Base-by-base conservation (phyloP, 495 filamentous ascomycete species). In the Aspergillus nanangensis region DNA sequence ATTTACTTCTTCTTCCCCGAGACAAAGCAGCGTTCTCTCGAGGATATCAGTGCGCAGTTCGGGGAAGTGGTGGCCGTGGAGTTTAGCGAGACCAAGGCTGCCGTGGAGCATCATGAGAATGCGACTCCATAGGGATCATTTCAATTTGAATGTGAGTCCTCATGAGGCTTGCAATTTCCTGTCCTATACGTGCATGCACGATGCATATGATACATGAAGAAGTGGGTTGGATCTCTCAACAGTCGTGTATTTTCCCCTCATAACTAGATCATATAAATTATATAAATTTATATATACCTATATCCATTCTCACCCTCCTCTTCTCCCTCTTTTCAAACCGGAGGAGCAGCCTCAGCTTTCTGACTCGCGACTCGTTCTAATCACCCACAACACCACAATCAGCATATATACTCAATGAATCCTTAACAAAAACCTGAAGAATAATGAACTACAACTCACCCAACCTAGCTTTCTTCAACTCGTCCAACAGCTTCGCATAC, bases 401-500 rank as follows among this genome's bases (percentile, higher is more conserved):
- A 36, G 5, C 33, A 25, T n/a, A 19, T 25, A 19, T 5, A 22
- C 14, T 27, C 24, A 42, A 9, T 22, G 14, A 45, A 19, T 20
- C 15, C 43, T 44, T 34, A 8, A 1, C 27, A 20, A 13, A 9
- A 8, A 33, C n/a, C 7, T 2, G 17, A 23, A 3, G 18, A 17
- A 13, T 10, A 7, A 17, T 2, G 23, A 24, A 11, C 11, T 2
- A n/a, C n/a, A n/a, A 42, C 24, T 20, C 25, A 35, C 34, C 38
- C 29, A 34, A 11, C 29, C 33, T 41, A 3, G 8, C 7, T 23
- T 45, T 52, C 49, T 40, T 48, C 23, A 35, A 14, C 8, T 47
- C 46, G 5, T 33, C 14, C 22, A 63, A 53, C 10, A 60, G 50
- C 41, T 52, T 44, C 13, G 60, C 57, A 43, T 61, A 63, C 11